Base-by-base conservation (phyloP, 345 rosid genomes). In the Eutrema heterophyllum region DNA sequence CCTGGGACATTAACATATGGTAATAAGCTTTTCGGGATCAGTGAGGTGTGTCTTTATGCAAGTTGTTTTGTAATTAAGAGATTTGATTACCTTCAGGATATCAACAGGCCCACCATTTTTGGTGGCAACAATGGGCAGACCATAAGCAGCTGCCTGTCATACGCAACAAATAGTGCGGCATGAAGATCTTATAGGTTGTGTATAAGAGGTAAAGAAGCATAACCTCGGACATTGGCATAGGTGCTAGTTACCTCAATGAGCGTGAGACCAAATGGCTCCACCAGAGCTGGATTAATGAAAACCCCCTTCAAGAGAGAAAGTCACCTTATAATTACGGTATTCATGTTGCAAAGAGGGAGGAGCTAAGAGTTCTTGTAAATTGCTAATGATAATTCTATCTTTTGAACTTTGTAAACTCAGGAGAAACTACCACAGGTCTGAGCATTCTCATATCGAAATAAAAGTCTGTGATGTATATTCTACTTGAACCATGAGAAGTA, bases 81-180 rank as follows among this genome's bases (percentile, higher is more conserved):
- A 55, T 43, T 64, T 59, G 38, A 41, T 33, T 57, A 71, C 76
- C 76, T 71, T 77, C 58, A 65, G 13, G 18, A 95, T 95, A 77
- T 91, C 99, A 78, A 95, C 99, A 6, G 99, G 99, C 71, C 99
- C 99, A 16, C 99, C 97, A 75, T 91, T 95, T 82, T 87, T 87
- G 40, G 99, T 95, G 21, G 99, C 99, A 73, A 95, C 99, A 84
- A 91, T 89, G 2, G 99, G 99, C 70, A 95, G 91, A 70, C 99
- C 99, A 61, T 95, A 96, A 0, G 97, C 99, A 71, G 99, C 97
- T 68, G 99, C 99, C 99, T 94, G 76, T 76, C 60, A 77, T 49
- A 71, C 3, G 8, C 43, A 70, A 69, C 41, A 62, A 27, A 56
- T 55, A 26, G 45, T 54, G 44, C 3, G 9, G 67, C 68, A 32